Conservation (phyloP, 2,329 filamentous ascomycete species). For the Ophiostoma tasmaniense region DNA sequence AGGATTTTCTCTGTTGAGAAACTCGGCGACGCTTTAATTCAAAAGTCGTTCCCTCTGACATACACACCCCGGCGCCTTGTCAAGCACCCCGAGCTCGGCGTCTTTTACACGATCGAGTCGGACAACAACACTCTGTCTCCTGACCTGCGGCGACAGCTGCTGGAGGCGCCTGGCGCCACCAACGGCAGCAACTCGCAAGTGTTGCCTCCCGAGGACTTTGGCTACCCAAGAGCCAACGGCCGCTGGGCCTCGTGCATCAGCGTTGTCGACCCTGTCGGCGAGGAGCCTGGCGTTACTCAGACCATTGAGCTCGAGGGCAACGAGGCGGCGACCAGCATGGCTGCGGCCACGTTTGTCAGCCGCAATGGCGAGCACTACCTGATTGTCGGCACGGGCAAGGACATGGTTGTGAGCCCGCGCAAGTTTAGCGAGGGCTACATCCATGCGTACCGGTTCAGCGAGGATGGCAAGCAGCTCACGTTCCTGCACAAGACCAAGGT, state of each 20-base stretch:
- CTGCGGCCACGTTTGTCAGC: slow-evolving; percentile 75
- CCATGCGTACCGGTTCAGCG: slow-evolving; percentile 82
- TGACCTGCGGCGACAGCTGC: slow-evolving; percentile 63
- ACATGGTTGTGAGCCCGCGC: slow-evolving; percentile 71
- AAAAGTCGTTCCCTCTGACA: slow-evolving; percentile 75
- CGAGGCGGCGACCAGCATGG: slow-evolving; percentile 81
- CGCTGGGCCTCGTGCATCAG: slow-evolving; percentile 97
- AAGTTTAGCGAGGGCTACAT: slow-evolving; percentile 74
- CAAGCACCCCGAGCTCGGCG: slow-evolving; percentile 75
- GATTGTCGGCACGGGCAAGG: slow-evolving; percentile 89
- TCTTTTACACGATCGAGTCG: slow-evolving; percentile 90
- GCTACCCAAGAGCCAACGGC: slow-evolving; percentile 71
- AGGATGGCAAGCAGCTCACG: slow-evolving; percentile 79
- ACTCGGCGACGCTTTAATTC: slow-evolving; percentile 73
- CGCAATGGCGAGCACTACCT: slow-evolving; percentile 85
- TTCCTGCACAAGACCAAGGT: slow-evolving; percentile 96
- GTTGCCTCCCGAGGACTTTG: slow-evolving; percentile 74
- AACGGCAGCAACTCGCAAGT: slow-evolving; percentile 62
- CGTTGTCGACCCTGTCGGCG: slow-evolving; percentile 71
- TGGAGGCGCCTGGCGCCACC: slow-evolving; percentile 60
- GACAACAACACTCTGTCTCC: slow-evolving; percentile 86
- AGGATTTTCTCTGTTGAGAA: slow-evolving; percentile 90
- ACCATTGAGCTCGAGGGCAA: slow-evolving; percentile 81
- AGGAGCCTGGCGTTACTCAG: slow-evolving; percentile 61
- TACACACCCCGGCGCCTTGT: slow-evolving; percentile 87